phyloP scores from a whole-genome alignment of 768 basidiomycete genomes.

The Termitomyces sp. region DNA sequence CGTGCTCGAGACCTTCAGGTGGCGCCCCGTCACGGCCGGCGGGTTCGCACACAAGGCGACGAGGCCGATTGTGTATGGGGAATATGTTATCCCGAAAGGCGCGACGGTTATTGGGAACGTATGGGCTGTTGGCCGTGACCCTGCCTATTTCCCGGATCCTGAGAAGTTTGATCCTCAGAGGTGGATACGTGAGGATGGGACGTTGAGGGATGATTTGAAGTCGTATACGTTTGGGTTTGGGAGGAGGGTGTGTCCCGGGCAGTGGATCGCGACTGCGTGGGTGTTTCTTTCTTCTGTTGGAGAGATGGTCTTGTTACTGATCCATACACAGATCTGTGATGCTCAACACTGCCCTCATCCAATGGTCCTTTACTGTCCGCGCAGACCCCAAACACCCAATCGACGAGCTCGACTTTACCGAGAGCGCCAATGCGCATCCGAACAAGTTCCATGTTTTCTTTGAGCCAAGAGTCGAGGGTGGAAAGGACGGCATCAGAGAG shows the following conservation, averaged over 20 bases:
- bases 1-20: slow-evolving; percentile 44
- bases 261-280: slow-evolving; percentile 47
- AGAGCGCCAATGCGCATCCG: slow-evolving; percentile 61
- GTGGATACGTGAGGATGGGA: slow-evolving; percentile 43
- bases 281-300: not conserved
- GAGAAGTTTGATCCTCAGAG: slow-evolving; percentile 54
- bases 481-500: slow-evolving; percentile 28
- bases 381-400: slow-evolving; percentile 50
- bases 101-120: slow-evolving; percentile 56
- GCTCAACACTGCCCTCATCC: slow-evolving; percentile 55
- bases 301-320: no score
- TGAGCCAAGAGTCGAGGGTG: slow-evolving; percentile 36
- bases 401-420: slow-evolving; percentile 55
- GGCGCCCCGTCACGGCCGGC: slow-evolving; percentile 45
- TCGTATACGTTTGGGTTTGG: slow-evolving; percentile 56
- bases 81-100: slow-evolving; percentile 50
- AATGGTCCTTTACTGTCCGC: slow-evolving; percentile 61
- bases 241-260: slow-evolving; percentile 61
- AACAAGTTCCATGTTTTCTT: slow-evolving; percentile 55
- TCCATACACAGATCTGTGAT: slow-evolving; percentile 33
- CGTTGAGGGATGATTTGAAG: slow-evolving; percentile 46
- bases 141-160: slow-evolving; percentile 52
- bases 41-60: slow-evolving; percentile 64
- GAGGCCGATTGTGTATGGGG: slow-evolving; percentile 55
- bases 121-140: slow-evolving; percentile 59